These are phyloP conservation scores for Paecilomyces fulvus DNA, from an alignment of 2,329 filamentous ascomycete genomes.

Conservation along the genomic window DNA sequence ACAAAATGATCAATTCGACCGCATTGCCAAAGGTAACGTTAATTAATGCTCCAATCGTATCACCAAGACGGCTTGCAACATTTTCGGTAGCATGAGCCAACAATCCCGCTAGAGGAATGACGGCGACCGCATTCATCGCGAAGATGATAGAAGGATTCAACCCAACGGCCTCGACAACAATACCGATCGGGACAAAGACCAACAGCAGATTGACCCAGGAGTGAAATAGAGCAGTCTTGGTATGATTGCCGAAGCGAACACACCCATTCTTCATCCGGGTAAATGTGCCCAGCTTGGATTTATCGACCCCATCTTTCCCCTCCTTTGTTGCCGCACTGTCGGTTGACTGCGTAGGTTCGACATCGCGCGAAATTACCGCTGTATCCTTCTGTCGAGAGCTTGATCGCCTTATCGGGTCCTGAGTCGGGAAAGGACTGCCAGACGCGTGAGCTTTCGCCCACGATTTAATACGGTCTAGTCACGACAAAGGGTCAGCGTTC, in stretches of 20 bases:
- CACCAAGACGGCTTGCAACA: slow-evolving; percentile 63
- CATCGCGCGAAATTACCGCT: not conserved
- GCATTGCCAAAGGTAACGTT: slow-evolving; percentile 75
- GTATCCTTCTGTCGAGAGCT: not conserved
- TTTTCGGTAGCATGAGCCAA: slow-evolving; percentile 67
- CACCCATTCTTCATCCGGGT: slow-evolving; percentile 22
- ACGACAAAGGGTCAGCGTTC: not conserved
- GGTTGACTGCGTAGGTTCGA: not conserved
- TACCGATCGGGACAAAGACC: slow-evolving; percentile 35
- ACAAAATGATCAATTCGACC: slow-evolving; percentile 70
- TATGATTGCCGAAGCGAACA: slow-evolving; percentile 24
- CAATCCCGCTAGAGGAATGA: slow-evolving; percentile 65
- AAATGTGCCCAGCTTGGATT: not conserved
- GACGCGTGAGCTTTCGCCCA: not conserved
- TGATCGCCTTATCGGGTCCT: not conserved
- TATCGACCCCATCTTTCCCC: not conserved
- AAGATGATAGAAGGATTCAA: slow-evolving; percentile 57
- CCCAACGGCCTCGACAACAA: slow-evolving; percentile 26
- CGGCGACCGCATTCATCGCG: slow-evolving; percentile 65
- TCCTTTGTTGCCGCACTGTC: not conserved
- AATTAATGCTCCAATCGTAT: slow-evolving; percentile 63
- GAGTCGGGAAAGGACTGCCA: not conserved
- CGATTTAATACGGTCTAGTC: not conserved
- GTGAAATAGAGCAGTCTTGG: slow-evolving; percentile 24
- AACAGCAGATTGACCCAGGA: slow-evolving; percentile 38